A percentile compares a stretch with the other conserved stretches of the same genome.
Evolutionary conservation across 2,329 filamentous ascomycete genomes (phyloP).

Genomic region (Paecilomyces sp.): DNA sequence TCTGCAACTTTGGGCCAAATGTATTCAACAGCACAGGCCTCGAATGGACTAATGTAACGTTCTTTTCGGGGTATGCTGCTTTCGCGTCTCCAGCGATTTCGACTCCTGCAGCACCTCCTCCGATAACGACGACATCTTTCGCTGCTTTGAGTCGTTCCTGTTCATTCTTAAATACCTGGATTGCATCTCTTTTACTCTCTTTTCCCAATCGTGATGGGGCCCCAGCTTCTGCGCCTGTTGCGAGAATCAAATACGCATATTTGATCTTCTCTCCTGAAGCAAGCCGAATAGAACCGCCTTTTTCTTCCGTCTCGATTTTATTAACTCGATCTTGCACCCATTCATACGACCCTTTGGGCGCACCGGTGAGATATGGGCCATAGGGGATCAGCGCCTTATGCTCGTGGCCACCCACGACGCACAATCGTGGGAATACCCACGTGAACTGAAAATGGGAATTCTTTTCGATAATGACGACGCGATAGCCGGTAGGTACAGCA

Average conservation of each 20-base stretch:
- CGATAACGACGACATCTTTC: constrained; percentile 44
- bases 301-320: constrained; percentile 19
- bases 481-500: constrained; percentile 44
- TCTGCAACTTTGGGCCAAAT: constrained; percentile 39
- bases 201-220: constrained; percentile 45
- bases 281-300: constrained; percentile 29
- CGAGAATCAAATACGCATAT: constrained; percentile 52
- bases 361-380: constrained; percentile 31
- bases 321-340: constrained; percentile 41
- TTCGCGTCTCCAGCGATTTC: constrained; percentile 56
- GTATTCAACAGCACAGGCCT: constrained; percentile 46
- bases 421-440: constrained; percentile 54
- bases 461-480: constrained; percentile 52
- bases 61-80: constrained; percentile 48
- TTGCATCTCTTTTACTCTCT: constrained; percentile 36
- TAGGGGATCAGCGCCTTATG: constrained; percentile 57
- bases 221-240: constrained; percentile 46
- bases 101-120: constrained; percentile 56
- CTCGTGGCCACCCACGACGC: constrained; percentile 50
- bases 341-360: constrained; percentile 25
- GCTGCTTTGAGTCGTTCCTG: constrained; percentile 41
- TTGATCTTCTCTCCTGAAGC: constrained; percentile 38
- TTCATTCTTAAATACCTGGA: constrained; percentile 38
- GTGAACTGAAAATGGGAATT: constrained; percentile 57
- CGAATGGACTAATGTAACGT: constrained; percentile 53